Conservation (phyloP, 2,329 filamentous ascomycete genomes). For the Ceratocystis ficicola region DNA sequence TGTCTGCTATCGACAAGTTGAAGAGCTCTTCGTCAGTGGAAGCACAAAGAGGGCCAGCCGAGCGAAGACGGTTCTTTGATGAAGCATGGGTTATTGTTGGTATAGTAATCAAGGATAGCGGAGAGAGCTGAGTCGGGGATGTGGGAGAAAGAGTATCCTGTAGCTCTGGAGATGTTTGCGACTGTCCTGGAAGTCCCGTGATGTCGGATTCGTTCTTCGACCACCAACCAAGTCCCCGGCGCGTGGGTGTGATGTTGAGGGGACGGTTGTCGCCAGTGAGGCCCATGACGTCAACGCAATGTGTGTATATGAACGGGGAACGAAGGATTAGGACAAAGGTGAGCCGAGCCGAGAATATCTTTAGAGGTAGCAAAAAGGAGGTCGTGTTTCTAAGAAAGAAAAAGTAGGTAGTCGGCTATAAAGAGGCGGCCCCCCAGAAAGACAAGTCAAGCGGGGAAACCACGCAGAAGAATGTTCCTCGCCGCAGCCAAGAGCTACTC, state of each 20-base stretch:
- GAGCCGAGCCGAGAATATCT: background rate
- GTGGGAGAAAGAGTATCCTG: constrained; percentile 23
- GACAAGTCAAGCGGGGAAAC: background rate
- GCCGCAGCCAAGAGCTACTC: background rate
- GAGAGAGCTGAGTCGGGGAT: background rate
- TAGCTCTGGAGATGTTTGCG: background rate
- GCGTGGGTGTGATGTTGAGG: constrained; percentile 15
- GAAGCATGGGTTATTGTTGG: constrained; percentile 28
- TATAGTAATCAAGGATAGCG: constrained; percentile 35
- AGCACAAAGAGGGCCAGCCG: constrained; percentile 7
- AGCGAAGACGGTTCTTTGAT: constrained; percentile 5
- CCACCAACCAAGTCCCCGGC: constrained; percentile 19
- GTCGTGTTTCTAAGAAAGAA: no score
- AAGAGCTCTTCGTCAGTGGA: constrained; percentile 42
- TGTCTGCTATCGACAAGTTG: constrained; percentile 42
- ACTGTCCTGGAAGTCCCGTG: constrained; percentile 8
- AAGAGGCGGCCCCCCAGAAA: no score
- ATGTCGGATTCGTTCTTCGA: constrained; percentile 5
- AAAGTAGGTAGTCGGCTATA: no score
- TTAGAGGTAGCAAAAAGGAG: no score
- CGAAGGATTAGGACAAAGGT: background rate
- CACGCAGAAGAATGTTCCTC: background rate
- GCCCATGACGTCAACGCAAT: constrained; percentile 11
- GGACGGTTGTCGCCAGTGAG: constrained; percentile 19
- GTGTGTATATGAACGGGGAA: background rate